phyloP scores from a whole-genome alignment of 2,329 filamentous ascomycete genomes.

The Clonostachys rosea region DNA sequence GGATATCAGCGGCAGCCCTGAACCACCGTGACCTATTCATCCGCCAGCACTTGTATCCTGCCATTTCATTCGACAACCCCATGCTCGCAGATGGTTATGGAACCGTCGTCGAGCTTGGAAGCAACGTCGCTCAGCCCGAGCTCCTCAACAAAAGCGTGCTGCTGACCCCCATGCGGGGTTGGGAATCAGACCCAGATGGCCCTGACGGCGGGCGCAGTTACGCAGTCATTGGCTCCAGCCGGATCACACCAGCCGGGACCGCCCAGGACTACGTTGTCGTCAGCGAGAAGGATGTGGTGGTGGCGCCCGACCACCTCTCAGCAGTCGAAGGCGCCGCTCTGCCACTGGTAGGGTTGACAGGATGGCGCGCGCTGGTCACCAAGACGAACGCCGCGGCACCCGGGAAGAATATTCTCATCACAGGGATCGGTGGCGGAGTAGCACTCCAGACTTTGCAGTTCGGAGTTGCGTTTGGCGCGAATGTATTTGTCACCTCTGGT shows the following conservation, averaged over 20 bases:
- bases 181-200: slow-evolving; percentile 65
- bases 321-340: slow-evolving; percentile 76
- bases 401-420: slow-evolving; percentile 76
- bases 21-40: slow-evolving; percentile 97
- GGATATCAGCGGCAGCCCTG: slow-evolving; percentile 73
- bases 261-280: slow-evolving; percentile 70
- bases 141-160: slow-evolving; percentile 66
- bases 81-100: slow-evolving; percentile 82
- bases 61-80: slow-evolving; percentile 72
- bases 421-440: slow-evolving; percentile 90
- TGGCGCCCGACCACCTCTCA: slow-evolving; percentile 67
- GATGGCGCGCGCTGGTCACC: slow-evolving; percentile 77
- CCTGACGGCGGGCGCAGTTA: slow-evolving; percentile 54
- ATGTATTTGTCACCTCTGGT: slow-evolving; percentile 79
- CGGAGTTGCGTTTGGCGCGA: slow-evolving; percentile 67
- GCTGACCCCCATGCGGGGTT: slow-evolving; percentile 73
- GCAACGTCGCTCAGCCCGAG: slow-evolving; percentile 23
- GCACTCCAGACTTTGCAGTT: slow-evolving; percentile 80
- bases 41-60: slow-evolving; percentile 87
- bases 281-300: slow-evolving; percentile 68
- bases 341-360: slow-evolving; percentile 81
- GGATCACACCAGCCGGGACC: slow-evolving; percentile 57
- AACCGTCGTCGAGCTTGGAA: slow-evolving; percentile 61
- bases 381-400: slow-evolving; percentile 63
- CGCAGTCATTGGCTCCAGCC: slow-evolving; percentile 66